Evolutionary conservation across 169 alveolate genomes (phyloP).

Genomic region (Eimeria necatrix): DNA sequence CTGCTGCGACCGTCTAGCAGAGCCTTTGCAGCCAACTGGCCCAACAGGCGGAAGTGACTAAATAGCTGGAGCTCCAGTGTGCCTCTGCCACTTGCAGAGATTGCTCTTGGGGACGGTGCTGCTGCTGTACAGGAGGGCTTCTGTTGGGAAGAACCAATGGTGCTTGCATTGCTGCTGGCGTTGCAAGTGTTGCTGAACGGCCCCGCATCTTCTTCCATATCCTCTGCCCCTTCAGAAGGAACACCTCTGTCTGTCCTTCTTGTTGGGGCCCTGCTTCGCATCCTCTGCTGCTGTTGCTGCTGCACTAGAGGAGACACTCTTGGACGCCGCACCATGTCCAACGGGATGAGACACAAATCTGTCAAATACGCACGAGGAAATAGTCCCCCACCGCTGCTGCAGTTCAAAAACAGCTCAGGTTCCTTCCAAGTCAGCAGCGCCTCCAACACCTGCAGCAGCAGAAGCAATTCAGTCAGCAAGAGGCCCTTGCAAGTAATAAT

Average conservation of each 20-base stretch:
- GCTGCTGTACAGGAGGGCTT: not conserved
- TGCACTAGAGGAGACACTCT: conserved; percentile 61
- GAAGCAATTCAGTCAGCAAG: conserved; percentile 14
- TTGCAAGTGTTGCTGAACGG: conserved; percentile 29
- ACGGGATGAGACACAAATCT: conserved; percentile 40
- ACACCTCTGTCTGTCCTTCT: not conserved
- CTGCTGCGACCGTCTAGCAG: conserved; percentile 79
- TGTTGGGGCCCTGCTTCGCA: conserved; percentile 15
- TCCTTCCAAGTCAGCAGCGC: conserved; percentile 32
- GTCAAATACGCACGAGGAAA: conserved; percentile 70
- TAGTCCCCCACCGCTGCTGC: conserved; percentile 74
- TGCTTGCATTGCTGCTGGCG: conserved; percentile 37
- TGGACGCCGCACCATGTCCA: conserved; percentile 56
- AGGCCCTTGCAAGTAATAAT: too few relatives aligned
- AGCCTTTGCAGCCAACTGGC: conserved; percentile 81
- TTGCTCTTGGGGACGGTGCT: conserved; percentile 32
- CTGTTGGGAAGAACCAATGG: not conserved
- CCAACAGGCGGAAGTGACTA: conserved; percentile 77
- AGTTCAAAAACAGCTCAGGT: conserved; percentile 79
- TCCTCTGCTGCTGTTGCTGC: conserved; percentile 19
- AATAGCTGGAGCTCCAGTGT: conserved; percentile 65
- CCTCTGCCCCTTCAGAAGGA: conserved; percentile 25
- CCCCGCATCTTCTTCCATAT: conserved; percentile 55
- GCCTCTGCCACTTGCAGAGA: not conserved
- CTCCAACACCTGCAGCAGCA: conserved; percentile 67